Base-by-base conservation (phyloP, 2,329 filamentous ascomycete genomes). In the Thielaviopsis euricoi region DNA sequence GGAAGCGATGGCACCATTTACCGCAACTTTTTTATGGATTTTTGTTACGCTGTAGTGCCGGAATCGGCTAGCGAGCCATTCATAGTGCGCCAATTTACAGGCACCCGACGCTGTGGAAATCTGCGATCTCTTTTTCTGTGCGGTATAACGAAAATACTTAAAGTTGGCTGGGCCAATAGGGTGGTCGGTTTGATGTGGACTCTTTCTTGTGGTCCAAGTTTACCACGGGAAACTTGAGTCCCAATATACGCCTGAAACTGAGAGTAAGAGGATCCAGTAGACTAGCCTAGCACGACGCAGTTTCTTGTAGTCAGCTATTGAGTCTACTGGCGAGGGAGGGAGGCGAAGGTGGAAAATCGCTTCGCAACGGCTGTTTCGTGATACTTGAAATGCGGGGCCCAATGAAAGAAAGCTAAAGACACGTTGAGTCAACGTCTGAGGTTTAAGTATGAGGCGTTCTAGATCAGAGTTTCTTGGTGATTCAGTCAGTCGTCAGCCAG, bases 1-100 rank as follows among this genome's bases (percentile, higher is more conserved):
- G 52, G 52, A 53, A 53, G 52, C 52, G 52, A 53, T 53, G 52
- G 52, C 52, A 53, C 52, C 52, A 53, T 53, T 48, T 48, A n/a
- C 43, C 15, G 43, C 52, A 53, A 12, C 17, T 33, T 37, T 22
- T 22, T 37, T 19, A n/a, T 53, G 29, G 21, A 9, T 19, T 6
- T 33, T 53, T 19, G n/a, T n/a, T n/a, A n/a, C n/a, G n/a, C n/a
- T 53, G 37, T 53, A 21, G 26, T 37, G 5, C 52, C 52, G 52
- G 26, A 53, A 53, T 53, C 26, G 25, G 52, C 52, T 29, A 33
- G 26, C 52, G 26, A 53, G 17, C 37, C 37, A 43, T n/a, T 43
- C 37, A 43, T 15, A 43, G 37, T 17, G 15, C 3, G 37, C 37
- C 37, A 43, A n/a, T 43, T n/a, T 4, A n/a, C 37, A 43, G 43